Conservation (phyloP, 2,329 filamentous ascomycete genomes). For the Calcarisporium arbuscula region DNA sequence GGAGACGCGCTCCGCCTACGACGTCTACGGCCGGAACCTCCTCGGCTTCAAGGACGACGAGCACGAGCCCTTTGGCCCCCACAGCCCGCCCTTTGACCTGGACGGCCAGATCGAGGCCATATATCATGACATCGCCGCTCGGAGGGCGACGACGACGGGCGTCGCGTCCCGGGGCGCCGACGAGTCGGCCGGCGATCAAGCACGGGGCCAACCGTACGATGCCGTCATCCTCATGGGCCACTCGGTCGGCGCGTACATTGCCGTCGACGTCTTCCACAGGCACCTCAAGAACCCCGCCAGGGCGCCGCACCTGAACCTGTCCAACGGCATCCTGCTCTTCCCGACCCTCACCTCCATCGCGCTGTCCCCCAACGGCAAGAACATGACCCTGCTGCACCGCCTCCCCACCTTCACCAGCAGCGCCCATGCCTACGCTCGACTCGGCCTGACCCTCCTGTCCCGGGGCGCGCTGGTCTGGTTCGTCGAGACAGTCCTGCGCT, state of each 20-base stretch:
- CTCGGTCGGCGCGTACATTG: constrained; percentile 67
- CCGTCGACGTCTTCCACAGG: constrained; percentile 59
- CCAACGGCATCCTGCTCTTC: constrained; percentile 60
- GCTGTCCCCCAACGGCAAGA: constrained; percentile 51
- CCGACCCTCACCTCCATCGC: constrained; percentile 70
- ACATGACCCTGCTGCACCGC: constrained; percentile 31
- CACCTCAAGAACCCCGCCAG: constrained; percentile 34
- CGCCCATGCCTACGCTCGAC: constrained; percentile 33
- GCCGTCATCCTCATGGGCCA: constrained; percentile 64
- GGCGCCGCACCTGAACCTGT: constrained; percentile 34
- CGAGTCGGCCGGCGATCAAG: constrained; percentile 21
- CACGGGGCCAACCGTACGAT: constrained; percentile 44
- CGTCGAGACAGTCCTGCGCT: constrained; percentile 36
- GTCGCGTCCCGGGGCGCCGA: constrained; percentile 1
- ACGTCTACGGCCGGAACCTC: constrained; percentile 53
- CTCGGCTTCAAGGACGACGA: constrained; percentile 52
- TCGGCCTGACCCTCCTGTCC: constrained; percentile 37
- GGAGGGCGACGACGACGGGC: constrained; percentile 13
- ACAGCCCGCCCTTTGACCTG: constrained; percentile 40
- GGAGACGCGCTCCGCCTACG: constrained; percentile 34
- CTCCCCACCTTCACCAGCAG: constrained; percentile 34
- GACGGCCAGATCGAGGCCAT: constrained; percentile 45
- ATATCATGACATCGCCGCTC: constrained; percentile 29
- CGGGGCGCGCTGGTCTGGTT: constrained; percentile 33
- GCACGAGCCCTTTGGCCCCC: constrained; percentile 36